These are phyloP conservation scores for Malassezia arunalokei DNA, from an alignment of 1,284 basidiomycete genomes.

Conservation along the genomic window DNA sequence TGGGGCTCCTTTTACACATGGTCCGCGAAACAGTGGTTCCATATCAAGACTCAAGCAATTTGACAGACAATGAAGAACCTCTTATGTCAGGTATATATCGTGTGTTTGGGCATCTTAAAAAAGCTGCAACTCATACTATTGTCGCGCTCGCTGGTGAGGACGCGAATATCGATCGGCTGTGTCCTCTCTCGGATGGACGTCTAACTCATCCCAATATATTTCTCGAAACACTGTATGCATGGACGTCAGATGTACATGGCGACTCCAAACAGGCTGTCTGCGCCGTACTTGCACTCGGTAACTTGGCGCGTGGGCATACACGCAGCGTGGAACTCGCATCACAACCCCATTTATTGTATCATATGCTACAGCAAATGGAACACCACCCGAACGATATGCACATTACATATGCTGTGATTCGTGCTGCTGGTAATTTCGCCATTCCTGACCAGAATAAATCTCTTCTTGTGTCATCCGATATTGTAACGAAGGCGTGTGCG, in stretches of 20 bases:
- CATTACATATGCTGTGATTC: constrained; percentile 27
- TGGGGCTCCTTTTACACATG: not conserved
- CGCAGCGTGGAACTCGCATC: constrained; percentile 3
- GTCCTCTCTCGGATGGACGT: constrained; percentile 1
- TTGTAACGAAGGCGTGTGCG: constrained; percentile 15
- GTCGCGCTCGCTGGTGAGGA: constrained; percentile 74
- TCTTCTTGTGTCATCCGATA: constrained; percentile 18
- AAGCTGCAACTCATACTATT: constrained; percentile 57
- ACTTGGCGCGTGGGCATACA: constrained; percentile 54
- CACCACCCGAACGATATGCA: constrained; percentile 23
- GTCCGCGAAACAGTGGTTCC: not conserved
- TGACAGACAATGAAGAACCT: not conserved
- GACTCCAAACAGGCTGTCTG: constrained; percentile 65
- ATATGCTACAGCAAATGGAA: constrained; percentile 13
- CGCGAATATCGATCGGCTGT: constrained; percentile 62
- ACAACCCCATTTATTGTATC: not conserved
- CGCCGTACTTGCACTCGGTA: constrained; percentile 67
- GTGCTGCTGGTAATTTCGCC: constrained; percentile 34
- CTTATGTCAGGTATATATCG: not conserved
- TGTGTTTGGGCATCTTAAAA: constrained; percentile 3
- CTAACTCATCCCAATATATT: not conserved
- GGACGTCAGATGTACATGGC: constrained; percentile 49
- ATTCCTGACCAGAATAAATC: constrained; percentile 32
- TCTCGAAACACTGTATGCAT: not conserved
- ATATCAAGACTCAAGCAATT: not conserved